Evolutionary conservation across 805 yeast species (phyloP).

Genomic region (Tetrapisispora arboricola): DNA sequence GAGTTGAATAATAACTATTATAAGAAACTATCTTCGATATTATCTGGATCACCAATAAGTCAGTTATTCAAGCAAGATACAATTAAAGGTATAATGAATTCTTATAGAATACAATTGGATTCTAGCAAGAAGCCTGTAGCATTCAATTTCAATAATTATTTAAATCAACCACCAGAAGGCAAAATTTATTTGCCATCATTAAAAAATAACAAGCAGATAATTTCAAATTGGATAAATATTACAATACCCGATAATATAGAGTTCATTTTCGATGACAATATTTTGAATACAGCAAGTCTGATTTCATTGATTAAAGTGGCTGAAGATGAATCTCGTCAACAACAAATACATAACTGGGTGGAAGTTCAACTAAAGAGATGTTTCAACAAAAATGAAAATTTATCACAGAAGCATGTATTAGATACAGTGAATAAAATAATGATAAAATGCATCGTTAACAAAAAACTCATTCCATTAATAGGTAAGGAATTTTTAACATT

Average conservation of each 20-base stretch:
- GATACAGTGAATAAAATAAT: constrained; percentile 5
- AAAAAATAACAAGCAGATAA: constrained; percentile 10
- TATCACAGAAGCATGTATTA: neutral
- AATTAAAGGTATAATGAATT: constrained; percentile 2
- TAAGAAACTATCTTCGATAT: neutral
- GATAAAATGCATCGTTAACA: constrained; percentile 8
- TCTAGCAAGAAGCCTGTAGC: neutral
- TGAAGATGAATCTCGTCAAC: neutral
- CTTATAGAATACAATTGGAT: constrained; percentile 4
- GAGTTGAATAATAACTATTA: constrained; percentile 5
- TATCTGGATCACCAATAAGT: neutral
- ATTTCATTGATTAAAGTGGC: neutral
- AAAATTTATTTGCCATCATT: constrained; percentile 8
- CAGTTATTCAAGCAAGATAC: neutral
- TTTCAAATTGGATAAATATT: constrained; percentile 12
- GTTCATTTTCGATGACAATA: constrained; percentile 3
- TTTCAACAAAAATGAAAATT: constrained; percentile 6
- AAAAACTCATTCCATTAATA: constrained; percentile 3
- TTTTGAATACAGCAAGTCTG: neutral
- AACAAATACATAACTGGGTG: constrained; percentile 11
- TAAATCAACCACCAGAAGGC: constrained; percentile 3
- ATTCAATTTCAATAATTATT: neutral
- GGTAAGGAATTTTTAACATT: constrained; percentile 10
- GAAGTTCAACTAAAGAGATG: constrained; percentile 10
- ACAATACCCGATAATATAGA: constrained; percentile 13